phyloP scores from a whole-genome alignment of 1,139 yeast genomes.

The Taphrina pruni region DNA sequence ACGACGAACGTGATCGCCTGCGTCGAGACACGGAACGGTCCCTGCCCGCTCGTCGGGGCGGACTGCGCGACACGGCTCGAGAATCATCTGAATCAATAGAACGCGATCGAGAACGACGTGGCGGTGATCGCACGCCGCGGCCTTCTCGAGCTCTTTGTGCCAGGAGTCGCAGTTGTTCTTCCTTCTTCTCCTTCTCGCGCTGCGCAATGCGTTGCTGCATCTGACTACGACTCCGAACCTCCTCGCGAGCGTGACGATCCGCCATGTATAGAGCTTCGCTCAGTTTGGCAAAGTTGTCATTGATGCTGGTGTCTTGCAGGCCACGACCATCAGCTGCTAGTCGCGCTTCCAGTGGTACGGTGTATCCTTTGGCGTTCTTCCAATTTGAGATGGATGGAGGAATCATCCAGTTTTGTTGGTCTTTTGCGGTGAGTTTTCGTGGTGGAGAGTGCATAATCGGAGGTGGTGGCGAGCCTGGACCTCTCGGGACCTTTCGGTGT shows the following conservation, averaged over 20 bases:
- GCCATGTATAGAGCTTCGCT: constrained; percentile 78
- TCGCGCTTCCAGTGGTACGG: constrained; percentile 80
- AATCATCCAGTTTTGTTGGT: constrained; percentile 80
- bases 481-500: constrained; percentile 72
- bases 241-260: constrained; percentile 74
- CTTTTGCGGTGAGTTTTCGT: constrained; percentile 70
- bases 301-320: constrained; percentile 56
- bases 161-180: constrained; percentile 62
- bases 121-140: constrained; percentile 43
- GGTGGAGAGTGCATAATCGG: constrained; percentile 61
- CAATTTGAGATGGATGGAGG: constrained; percentile 94
- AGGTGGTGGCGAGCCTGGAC: constrained; percentile 62
- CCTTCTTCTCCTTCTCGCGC: constrained; percentile 65
- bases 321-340: constrained; percentile 64
- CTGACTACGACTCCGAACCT: constrained; percentile 66
- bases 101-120: constrained; percentile 26
- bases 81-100: constrained; percentile 9
- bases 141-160: constrained; percentile 64
- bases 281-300: constrained; percentile 66
- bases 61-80: constrained; percentile 27
- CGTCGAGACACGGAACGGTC: constrained; percentile 18
- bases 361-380: constrained; percentile 92
- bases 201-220: constrained; percentile 62
- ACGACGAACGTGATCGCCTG: constrained; percentile 41
- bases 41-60: constrained; percentile 22